These are phyloP conservation scores for Aristolochia californica DNA, from an alignment of 164 flowering plant genomes.

Conservation along the genomic window DNA sequence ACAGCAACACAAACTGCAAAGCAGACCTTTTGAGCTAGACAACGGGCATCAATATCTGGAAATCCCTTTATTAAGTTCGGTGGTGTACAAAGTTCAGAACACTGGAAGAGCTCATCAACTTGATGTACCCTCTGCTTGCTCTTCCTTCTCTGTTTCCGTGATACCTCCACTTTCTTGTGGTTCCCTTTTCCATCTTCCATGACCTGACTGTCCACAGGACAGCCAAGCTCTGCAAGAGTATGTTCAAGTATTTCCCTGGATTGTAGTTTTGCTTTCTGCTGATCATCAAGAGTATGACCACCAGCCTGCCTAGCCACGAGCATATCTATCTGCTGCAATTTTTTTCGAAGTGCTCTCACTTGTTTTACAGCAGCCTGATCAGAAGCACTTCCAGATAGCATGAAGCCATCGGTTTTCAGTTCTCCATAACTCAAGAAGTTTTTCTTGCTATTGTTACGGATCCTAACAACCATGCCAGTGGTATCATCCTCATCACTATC, in stretches of 20 bases:
- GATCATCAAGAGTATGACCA: conserved; percentile 82
- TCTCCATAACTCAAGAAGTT: conserved; percentile 11
- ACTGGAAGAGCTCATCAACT: conserved; percentile 21
- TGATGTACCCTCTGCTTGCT: conserved; percentile 38
- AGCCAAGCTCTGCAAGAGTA: conserved; percentile 72
- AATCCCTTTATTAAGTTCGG: conserved; percentile 9
- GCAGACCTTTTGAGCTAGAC: conserved; percentile 36
- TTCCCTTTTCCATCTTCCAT: conserved; percentile 34
- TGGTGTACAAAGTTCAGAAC: conserved; percentile 6
- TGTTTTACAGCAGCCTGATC: conserved; percentile 42
- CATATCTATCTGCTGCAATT: conserved; percentile 93
- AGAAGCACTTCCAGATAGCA: conserved; percentile 39
- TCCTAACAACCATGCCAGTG: conserved; percentile 36
- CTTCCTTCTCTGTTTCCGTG: conserved; percentile 62
- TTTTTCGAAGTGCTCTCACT: conserved; percentile 78
- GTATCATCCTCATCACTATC: conserved; percentile 73
- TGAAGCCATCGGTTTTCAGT: conserved; percentile 41
- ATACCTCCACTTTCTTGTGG: conserved; percentile 34
- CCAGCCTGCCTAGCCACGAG: conserved; percentile 65
- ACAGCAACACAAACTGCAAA: conserved; percentile 1
- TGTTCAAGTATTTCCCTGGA: conserved; percentile 43
- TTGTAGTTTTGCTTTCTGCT: conserved; percentile 78
- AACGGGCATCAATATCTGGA: conserved; percentile 1
- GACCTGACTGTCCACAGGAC: conserved; percentile 31
- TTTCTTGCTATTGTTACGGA: conserved; percentile 33